Conservation (phyloP, 768 basidiomycete genomes). For the Punctularia strigosozonata region DNA sequence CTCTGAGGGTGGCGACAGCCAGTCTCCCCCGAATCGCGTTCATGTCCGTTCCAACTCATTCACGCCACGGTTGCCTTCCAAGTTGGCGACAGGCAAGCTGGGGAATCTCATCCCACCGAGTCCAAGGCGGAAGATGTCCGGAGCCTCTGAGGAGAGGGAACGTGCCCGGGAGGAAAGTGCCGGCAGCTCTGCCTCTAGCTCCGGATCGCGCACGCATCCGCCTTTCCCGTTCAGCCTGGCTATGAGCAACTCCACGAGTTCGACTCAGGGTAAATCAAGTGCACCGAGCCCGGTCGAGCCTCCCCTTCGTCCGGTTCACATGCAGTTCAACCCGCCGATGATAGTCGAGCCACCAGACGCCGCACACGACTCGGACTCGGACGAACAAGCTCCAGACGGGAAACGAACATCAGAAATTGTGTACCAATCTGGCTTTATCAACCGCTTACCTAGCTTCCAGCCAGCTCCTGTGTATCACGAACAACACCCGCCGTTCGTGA, state of each 20-base stretch:
- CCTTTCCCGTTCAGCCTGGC: neutral
- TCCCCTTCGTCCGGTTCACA: conserved; percentile 14
- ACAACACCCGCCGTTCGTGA: neutral
- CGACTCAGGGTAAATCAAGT: neutral
- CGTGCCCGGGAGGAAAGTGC: neutral
- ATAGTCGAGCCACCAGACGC: conserved; percentile 13
- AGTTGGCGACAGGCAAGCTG: conserved; percentile 44
- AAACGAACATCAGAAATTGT: conserved; percentile 72
- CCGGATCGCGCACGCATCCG: neutral
- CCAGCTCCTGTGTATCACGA: conserved; percentile 24
- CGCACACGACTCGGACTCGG: conserved; percentile 17
- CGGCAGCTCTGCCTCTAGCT: neutral
- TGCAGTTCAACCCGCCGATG: conserved; percentile 36
- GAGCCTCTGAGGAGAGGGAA: conserved; percentile 21
- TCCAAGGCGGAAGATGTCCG: conserved; percentile 47
- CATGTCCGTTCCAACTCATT: conserved; percentile 62
- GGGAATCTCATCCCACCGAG: conserved; percentile 27
- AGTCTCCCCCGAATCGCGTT: conserved; percentile 18
- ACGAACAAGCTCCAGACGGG: conserved; percentile 17
- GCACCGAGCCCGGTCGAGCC: conserved; percentile 1
- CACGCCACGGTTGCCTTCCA: conserved; percentile 60
- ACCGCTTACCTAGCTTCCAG: conserved; percentile 45
- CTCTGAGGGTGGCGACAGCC: neutral
- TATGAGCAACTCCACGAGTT: neutral
- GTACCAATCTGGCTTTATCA: conserved; percentile 65